These are phyloP conservation scores for Arctium lappa DNA, from an alignment of 129 eudicot species.

Conservation along the genomic window DNA sequence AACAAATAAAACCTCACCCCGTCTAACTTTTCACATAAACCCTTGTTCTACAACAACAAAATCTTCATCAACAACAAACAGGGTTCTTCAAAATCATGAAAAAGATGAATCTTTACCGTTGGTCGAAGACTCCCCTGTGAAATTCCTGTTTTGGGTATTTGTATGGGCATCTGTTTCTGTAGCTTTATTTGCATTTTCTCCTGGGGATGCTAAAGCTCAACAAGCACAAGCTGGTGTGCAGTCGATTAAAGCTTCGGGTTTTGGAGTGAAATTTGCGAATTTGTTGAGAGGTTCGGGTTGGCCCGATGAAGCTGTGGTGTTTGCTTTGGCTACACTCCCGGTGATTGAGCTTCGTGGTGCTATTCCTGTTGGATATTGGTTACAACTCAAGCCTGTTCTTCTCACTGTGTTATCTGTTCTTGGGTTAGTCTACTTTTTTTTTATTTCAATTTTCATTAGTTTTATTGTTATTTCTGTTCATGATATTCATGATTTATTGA, in stretches of 20 bases:
- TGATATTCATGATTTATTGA: neutral
- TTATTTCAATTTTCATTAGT: neutral
- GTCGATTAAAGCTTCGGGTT: slow-evolving; percentile 84
- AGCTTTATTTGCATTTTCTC: slow-evolving; percentile 67
- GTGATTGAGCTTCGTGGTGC: slow-evolving; percentile 99
- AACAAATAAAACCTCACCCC: slow-evolving; percentile 12
- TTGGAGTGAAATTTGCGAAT: slow-evolving; percentile 71
- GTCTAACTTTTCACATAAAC: slow-evolving; percentile 32
- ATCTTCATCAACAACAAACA: slow-evolving; percentile 24
- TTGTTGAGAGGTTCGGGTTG: slow-evolving; percentile 80
- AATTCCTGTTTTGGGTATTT: slow-evolving; percentile 65
- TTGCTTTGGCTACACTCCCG: slow-evolving; percentile 88
- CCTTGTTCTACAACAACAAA: slow-evolving; percentile 16
- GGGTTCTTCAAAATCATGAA: slow-evolving; percentile 28
- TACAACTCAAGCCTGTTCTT: slow-evolving; percentile 61
- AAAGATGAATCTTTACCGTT: slow-evolving; percentile 32
- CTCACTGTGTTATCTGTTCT: slow-evolving; percentile 65
- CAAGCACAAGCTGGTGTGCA: slow-evolving; percentile 44
- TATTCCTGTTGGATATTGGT: slow-evolving; percentile 98
- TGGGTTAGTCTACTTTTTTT: slow-evolving; percentile 59
- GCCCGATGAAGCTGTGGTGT: slow-evolving; percentile 88
- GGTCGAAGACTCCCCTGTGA: slow-evolving; percentile 44
- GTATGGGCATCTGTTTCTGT: slow-evolving; percentile 88
- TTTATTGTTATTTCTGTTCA: neutral
- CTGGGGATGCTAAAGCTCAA: slow-evolving; percentile 71